Base-by-base conservation (phyloP, 176 grass and related monocot species). In the Cocos nucifera region DNA sequence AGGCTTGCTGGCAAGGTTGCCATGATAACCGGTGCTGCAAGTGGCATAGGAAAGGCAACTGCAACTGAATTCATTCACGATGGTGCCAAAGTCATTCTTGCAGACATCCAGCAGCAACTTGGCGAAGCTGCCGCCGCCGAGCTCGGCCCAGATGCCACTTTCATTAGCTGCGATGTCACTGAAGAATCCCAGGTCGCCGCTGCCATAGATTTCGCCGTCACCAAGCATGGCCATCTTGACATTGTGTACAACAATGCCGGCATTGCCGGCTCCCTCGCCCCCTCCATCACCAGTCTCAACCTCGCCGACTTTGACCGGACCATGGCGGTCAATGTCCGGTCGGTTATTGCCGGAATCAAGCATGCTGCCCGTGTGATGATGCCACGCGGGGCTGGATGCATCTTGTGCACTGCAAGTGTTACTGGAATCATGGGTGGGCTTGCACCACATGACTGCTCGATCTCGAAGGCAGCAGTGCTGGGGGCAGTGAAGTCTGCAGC, bases 281-380 rank as follows among this genome's bases (percentile, higher is more conserved):
- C 9, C 17, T 22, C 24, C 7, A 15, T 81, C 3, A 48, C 78
- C 7, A 54, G 32, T 3, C 28, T 96, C 19, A 71, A 90, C 70
- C 75, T 96, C 67, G 72, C 56, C 0, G 78, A 79, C 75, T 96
- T 90, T 70, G 91, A 96, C 77, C 78, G 59, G 26, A 83, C 77
- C 50, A 96, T 90, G 75, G 69, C 72, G 5, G 62, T 75, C 28
- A 96, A 96, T 73, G 57, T 52, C 27, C 75, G 83, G 2, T 82
- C 87, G 8, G 19, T 44, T 51, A 80, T 90, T 10, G 83, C 80
- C 0, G 70, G 61, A 8, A 75, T 96, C 69, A 90, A 96, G 80
- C 78, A 96, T 76, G 92, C 86, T 7, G 74, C 83, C 19, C 92
- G 78, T 17, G 83, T 96, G 49, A 96, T 90, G 92, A 76, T 80